A percentile compares a stretch with the other conserved stretches of the same genome.
These are phyloP conservation scores for Suillus discolor DNA, from an alignment of 768 basidiomycete genomes.

Conservation along the genomic window DNA sequence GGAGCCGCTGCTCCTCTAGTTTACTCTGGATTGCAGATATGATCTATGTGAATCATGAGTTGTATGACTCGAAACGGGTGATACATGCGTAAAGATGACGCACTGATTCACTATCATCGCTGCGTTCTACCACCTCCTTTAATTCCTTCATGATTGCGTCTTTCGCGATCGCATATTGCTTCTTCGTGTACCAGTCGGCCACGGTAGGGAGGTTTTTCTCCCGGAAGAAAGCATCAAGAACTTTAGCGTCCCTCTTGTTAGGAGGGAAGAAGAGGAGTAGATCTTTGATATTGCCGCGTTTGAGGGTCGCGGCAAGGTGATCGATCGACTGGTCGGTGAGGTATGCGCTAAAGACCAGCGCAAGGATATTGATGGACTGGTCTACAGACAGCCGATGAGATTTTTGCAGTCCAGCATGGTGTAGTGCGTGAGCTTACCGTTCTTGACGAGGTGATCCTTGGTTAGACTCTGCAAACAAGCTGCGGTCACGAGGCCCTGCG, in stretches of 20 bases:
- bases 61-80: conserved; percentile 5
- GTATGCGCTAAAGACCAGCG: conserved; percentile 80
- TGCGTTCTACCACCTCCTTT: conserved; percentile 68
- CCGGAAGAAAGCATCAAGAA: conserved; percentile 87
- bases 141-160: conserved; percentile 72
- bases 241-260: conserved; percentile 73
- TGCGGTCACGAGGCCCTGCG: conserved; percentile 80
- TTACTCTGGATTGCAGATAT: conserved; percentile 69
- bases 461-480: conserved; percentile 79
- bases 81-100: conserved; percentile 23
- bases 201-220: conserved; percentile 75
- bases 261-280: conserved; percentile 85
- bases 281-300: conserved; percentile 84
- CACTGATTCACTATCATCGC: conserved; percentile 71
- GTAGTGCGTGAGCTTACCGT: conserved; percentile 53
- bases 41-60: conserved; percentile 56
- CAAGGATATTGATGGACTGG: conserved; percentile 75
- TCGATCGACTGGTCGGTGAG: conserved; percentile 86
- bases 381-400: conserved; percentile 45
- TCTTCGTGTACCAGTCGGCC: conserved; percentile 94
- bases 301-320: conserved; percentile 79
- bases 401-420: neutral
- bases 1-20: conserved; percentile 80
- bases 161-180: conserved; percentile 80
- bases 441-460: conserved; percentile 96